Evolutionary conservation across 176 grass and related monocot genomes (phyloP).

Genomic region (Zoysia pacifica): DNA sequence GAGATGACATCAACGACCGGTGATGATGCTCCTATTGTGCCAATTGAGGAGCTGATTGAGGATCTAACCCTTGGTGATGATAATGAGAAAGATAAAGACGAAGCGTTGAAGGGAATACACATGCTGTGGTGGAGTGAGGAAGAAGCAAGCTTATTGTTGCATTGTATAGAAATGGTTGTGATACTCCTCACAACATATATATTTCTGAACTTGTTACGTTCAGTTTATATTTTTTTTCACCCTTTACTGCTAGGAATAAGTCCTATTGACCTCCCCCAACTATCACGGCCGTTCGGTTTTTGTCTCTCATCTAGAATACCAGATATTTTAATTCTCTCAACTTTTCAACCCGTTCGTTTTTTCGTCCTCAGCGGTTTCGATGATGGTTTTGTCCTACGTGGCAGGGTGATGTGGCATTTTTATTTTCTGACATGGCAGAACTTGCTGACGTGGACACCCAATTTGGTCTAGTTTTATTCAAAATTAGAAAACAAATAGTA

Average conservation of each 20-base stretch:
- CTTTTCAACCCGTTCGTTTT: too few relatives aligned
- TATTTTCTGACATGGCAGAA: too few relatives aligned
- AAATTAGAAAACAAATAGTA: too few relatives aligned
- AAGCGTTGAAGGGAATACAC: constrained; percentile 4
- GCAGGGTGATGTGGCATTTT: too few relatives aligned
- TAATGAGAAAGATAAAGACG: constrained; percentile 27
- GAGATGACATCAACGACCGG: constrained; percentile 78
- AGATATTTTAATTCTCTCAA: too few relatives aligned
- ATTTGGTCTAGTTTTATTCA: too few relatives aligned
- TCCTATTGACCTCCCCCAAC: too few relatives aligned
- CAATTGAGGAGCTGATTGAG: constrained; percentile 74
- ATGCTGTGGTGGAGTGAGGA: constrained; percentile 48
- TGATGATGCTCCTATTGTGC: constrained; percentile 68
- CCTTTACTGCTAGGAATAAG: background rate
- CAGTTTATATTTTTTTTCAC: constrained; percentile 15
- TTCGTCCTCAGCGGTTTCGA: too few relatives aligned
- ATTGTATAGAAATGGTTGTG: background rate
- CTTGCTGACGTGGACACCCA: too few relatives aligned
- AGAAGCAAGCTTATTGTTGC: background rate
- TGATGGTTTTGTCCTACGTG: too few relatives aligned
- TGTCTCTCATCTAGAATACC: too few relatives aligned
- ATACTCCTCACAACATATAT: background rate
- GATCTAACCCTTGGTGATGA: constrained; percentile 64
- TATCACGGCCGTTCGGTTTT: too few relatives aligned
- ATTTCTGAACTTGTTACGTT: constrained; percentile 22